Base-by-base conservation (phyloP, 805 yeast species). In the Vanderwaltozyma polyspora region DNA sequence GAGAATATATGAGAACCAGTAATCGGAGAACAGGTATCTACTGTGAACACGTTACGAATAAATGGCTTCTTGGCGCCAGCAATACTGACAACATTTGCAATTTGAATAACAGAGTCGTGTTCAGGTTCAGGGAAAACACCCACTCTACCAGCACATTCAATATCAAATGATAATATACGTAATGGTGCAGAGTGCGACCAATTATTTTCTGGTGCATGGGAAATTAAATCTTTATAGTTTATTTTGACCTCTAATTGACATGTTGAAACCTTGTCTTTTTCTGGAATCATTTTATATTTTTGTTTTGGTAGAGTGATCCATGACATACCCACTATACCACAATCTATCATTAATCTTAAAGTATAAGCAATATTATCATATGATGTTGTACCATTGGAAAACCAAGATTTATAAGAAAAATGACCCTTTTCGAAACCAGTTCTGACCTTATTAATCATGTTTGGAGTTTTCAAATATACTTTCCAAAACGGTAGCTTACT, bases 131-230 rank as follows among this genome's bases (percentile, higher is more conserved):
- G 98, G 57, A 91, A 91, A 10, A 91, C 72, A 35, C 98, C 98
- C 44, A 84, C 81, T 59, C 99, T 74, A 29, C 98, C 98, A 3
- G 98, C 91, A 70, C 99, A 91, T 60, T 91, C 99, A 41, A 91
- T 91, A 67, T 91, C 99, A 57, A 91, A 89, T 9, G 96, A 86
- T 45, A 91, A 64, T 32, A 91, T 77, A 50, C 99, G 78, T 39
- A 91, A 66, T 0, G 98, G 98, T 1, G 98, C 97, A 63, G 82
- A 79, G 44, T 76, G 79, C 24, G 85, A 71, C 87, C 93, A 93
- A 40, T 87, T 86, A 4, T 95, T 96, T 52, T 89, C 97, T 0
- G 95, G 70, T 1, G 85, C 70, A 55, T 85, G 97, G 1, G 94
- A 68, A 1, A 83, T 55, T 33, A 91, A 56, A 43, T 84, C 78